Evolutionary conservation across 2,329 filamentous ascomycete genomes (phyloP).

Genomic region (Xylaria sp.): DNA sequence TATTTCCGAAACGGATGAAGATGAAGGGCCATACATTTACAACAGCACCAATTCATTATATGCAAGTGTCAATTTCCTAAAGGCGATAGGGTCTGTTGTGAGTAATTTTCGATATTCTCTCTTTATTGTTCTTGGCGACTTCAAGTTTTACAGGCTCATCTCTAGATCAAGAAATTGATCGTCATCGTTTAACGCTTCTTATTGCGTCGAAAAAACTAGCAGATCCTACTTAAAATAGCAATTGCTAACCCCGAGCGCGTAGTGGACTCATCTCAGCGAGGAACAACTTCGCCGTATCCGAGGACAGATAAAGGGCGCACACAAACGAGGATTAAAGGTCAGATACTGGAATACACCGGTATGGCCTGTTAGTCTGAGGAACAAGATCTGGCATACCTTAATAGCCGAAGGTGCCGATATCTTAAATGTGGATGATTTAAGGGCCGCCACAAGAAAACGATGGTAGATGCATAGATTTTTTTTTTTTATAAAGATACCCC

Average conservation of each 20-base stretch:
- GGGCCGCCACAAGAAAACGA: slow-evolving; percentile 55
- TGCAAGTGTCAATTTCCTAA: slow-evolving; percentile 65
- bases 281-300: slow-evolving; percentile 56
- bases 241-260: not conserved
- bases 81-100: slow-evolving; percentile 59
- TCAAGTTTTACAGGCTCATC: not conserved
- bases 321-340: slow-evolving; percentile 63
- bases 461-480: slow-evolving; percentile 49
- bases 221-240: not conserved
- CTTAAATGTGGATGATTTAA: slow-evolving; percentile 71
- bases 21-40: slow-evolving; percentile 48
- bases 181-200: not conserved
- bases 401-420: slow-evolving; percentile 68
- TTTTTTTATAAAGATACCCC: slow-evolving; percentile 15
- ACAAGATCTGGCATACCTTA: slow-evolving; percentile 67
- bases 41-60: slow-evolving; percentile 67
- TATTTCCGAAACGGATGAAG: slow-evolving; percentile 18
- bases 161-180: not conserved
- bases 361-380: slow-evolving; percentile 66
- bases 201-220: not conserved
- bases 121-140: not conserved
- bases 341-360: slow-evolving; percentile 70
- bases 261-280: slow-evolving; percentile 54
- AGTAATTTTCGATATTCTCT: not conserved
- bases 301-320: slow-evolving; percentile 57